Evolutionary conservation across 805 yeast species (phyloP).

Genomic region (Yamadazyma kitorensis): DNA sequence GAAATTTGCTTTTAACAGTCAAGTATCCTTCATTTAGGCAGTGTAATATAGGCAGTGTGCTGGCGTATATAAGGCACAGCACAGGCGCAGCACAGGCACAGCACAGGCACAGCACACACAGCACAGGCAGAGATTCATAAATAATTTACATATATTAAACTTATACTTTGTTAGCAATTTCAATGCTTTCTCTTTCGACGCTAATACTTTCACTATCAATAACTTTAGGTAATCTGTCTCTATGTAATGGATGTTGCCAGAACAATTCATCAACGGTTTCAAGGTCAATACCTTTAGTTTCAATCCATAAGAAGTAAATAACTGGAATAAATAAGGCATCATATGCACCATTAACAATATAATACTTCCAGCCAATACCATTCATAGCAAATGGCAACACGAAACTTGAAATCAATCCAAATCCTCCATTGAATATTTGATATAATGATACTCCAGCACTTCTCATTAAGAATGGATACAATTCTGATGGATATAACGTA

Average conservation of each 20-base stretch:
- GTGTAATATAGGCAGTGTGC: too few relatives aligned
- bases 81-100: too few relatives aligned
- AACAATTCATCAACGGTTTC: conserved; percentile 11
- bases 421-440: conserved; percentile 4
- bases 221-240: neutral
- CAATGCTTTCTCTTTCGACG: neutral
- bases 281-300: conserved; percentile 14
- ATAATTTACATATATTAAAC: too few relatives aligned
- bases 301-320: conserved; percentile 13
- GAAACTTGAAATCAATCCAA: conserved; percentile 13
- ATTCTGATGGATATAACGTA: conserved; percentile 13
- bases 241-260: conserved; percentile 7
- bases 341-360: conserved; percentile 19
- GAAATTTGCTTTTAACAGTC: too few relatives aligned
- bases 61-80: too few relatives aligned
- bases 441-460: conserved; percentile 10
- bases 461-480: conserved; percentile 13
- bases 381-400: conserved; percentile 16
- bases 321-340: conserved; percentile 13
- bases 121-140: conserved; percentile 1
- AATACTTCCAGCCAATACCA: conserved; percentile 17
- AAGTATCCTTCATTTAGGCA: too few relatives aligned
- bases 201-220: neutral
- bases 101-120: neutral
- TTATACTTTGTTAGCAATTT: neutral